These are phyloP conservation scores for Emmonsia crescens DNA, from an alignment of 2,329 filamentous ascomycete species.

Conservation along the genomic window DNA sequence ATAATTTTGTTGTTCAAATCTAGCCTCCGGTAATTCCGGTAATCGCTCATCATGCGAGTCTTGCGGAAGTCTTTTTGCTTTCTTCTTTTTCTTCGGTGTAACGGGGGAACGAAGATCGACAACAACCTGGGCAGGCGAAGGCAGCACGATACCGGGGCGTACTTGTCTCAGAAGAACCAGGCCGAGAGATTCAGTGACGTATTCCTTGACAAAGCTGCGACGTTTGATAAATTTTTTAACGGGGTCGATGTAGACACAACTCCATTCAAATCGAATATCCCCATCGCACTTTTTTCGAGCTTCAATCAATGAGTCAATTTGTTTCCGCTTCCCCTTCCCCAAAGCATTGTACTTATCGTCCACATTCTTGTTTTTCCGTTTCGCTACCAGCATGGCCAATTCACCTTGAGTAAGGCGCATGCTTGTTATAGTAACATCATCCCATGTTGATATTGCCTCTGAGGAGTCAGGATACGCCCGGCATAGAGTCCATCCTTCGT, in stretches of 20 bases:
- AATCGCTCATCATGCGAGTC: neutral
- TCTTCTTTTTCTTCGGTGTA: neutral
- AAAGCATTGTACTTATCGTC: conserved; percentile 23
- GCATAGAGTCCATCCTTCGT: conserved; percentile 28
- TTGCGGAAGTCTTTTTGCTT: neutral
- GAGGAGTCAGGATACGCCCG: conserved; percentile 20
- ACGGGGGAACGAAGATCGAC: conserved; percentile 11
- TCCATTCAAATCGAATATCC: conserved; percentile 26
- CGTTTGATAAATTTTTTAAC: conserved; percentile 20
- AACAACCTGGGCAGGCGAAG: neutral
- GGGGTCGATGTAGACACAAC: conserved; percentile 25
- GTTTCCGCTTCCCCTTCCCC: conserved; percentile 19
- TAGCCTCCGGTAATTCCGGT: neutral
- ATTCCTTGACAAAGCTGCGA: conserved; percentile 14
- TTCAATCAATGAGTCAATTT: conserved; percentile 27
- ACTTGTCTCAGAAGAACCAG: conserved; percentile 25
- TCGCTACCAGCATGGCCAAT: conserved; percentile 22
- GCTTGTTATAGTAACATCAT: conserved; percentile 17
- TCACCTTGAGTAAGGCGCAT: conserved; percentile 26
- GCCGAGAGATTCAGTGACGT: conserved; percentile 24
- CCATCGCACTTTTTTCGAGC: conserved; percentile 18
- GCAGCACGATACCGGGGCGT: conserved; percentile 10
- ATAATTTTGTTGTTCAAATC: neutral
- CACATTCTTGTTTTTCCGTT: conserved; percentile 18
- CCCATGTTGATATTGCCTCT: conserved; percentile 24